These are phyloP conservation scores for Albugo candida DNA, from an alignment of 352 stramenopile species.

Conservation along the genomic window DNA sequence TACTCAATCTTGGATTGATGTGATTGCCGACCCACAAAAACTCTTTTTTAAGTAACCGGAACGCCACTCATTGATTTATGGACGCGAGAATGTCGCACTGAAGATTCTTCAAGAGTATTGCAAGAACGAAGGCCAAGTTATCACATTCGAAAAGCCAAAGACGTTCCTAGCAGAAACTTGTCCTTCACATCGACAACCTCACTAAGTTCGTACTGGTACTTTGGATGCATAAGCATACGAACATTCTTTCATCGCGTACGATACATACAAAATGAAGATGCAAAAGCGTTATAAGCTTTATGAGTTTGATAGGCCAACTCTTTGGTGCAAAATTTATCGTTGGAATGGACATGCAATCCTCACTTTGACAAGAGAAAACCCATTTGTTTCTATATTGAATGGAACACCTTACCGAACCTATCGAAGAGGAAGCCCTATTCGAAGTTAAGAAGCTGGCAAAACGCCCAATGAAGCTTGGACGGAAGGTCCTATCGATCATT, in stretches of 20 bases:
- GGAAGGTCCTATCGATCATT: conserved; percentile 87
- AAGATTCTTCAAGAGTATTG: conserved; percentile 48
- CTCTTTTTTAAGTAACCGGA: conserved; percentile 29
- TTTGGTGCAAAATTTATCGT: conserved; percentile 94
- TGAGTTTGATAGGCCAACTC: conserved; percentile 86
- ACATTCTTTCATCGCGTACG: conserved; percentile 82
- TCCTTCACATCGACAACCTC: conserved; percentile 84
- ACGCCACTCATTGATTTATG: conserved; percentile 54
- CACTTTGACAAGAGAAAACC: conserved; percentile 93
- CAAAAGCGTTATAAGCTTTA: conserved; percentile 71
- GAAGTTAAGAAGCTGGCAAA: conserved; percentile 77
- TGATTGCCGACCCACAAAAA: conserved; percentile 31
- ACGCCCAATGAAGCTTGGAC: conserved; percentile 91
- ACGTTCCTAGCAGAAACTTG: conserved; percentile 80
- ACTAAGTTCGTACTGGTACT: conserved; percentile 87
- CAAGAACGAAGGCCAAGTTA: conserved; percentile 66
- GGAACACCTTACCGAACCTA: conserved; percentile 77
- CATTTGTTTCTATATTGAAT: conserved; percentile 74
- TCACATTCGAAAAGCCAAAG: conserved; percentile 95
- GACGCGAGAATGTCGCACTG: conserved; percentile 41
- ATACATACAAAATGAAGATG: conserved; percentile 39
- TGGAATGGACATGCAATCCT: conserved; percentile 53
- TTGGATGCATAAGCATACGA: conserved; percentile 83
- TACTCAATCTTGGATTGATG: conserved; percentile 2
- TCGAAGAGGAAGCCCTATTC: conserved; percentile 57